phyloP scores from a whole-genome alignment of 1,139 yeast genomes.

The Fermentozyma sake region DNA sequence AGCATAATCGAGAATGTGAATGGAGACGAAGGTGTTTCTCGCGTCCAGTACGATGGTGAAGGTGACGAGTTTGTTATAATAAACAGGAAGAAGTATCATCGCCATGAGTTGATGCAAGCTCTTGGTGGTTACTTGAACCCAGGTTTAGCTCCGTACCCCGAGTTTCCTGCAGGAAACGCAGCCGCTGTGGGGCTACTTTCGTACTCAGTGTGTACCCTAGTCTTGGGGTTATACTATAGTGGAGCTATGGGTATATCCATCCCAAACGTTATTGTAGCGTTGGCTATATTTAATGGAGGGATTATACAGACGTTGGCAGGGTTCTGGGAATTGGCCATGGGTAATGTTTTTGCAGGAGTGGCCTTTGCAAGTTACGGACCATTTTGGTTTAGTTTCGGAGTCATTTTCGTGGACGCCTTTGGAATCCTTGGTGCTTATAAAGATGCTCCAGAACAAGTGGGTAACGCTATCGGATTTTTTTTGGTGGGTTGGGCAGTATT shows the following conservation, averaged over 20 bases:
- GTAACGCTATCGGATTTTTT: constrained; percentile 65
- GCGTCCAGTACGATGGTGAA: constrained; percentile 20
- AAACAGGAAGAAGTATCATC: constrained; percentile 2
- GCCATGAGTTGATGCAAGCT: constrained; percentile 42
- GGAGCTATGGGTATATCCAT: constrained; percentile 52
- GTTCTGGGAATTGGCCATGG: constrained; percentile 68
- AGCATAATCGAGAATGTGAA: no score
- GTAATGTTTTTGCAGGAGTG: constrained; percentile 88
- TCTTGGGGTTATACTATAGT: constrained; percentile 54
- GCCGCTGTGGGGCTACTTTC: constrained; percentile 84
- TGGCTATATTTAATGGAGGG: constrained; percentile 84
- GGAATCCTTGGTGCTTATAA: constrained; percentile 62
- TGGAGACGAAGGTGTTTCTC: no score
- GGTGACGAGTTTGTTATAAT: constrained; percentile 23
- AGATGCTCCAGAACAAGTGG: constrained; percentile 27
- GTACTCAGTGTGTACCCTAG: constrained; percentile 82
- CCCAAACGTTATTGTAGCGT: constrained; percentile 59
- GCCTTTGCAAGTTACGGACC: constrained; percentile 83
- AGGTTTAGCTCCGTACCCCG: constrained; percentile 59
- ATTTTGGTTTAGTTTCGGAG: constrained; percentile 83
- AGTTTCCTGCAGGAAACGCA: constrained; percentile 77
- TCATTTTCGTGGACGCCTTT: constrained; percentile 67
- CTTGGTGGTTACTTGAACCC: constrained; percentile 74
- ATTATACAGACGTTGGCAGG: constrained; percentile 69
- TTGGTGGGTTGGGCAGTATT: constrained; percentile 78